Evolutionary conservation across 2,329 filamentous ascomycete species (phyloP), one percentile per base, ranked within the genome.

Genomic region (Cordyceps fumosorosea): DNA sequence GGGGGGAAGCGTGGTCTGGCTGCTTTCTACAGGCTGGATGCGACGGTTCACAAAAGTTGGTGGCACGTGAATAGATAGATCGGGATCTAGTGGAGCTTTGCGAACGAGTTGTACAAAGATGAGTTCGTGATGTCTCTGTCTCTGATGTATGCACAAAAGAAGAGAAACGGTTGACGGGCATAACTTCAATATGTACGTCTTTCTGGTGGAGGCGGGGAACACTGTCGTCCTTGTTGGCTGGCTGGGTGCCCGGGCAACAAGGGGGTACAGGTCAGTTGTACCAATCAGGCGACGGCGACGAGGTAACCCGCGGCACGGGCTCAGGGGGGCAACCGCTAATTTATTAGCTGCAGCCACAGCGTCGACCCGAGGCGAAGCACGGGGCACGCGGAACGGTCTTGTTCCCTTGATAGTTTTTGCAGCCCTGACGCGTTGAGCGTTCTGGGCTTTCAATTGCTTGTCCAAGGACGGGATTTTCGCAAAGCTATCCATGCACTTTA

Each of bases 221-320:
- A 56, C 48, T 57, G 55, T 37, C 14, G 55, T 37, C 14, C 20
- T 52, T 52, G 50, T n/a, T 57, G 58, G 57, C 22, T 55, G 59
- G 50, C 18, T 57, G 58, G 57, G 32, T 61, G 59, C 51, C 59
- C 58, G 6, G 52, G 59, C 59, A 62, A 62, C 59, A 56, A 32
- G 52, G 44, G 47, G n/a, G n/a, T 47, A 47, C 44, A 20, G 18
- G 44, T 22, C 20, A 47, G 10, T 47, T 2, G 40, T n/a, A 44
- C 40, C 40, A 18, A 44, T 44, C 40, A 44, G 40, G 40, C 16
- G 24, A 44, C 40, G 18, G 40, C 56, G 47, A 32, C 45, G 22
- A 22, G 47, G 47, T 42, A 52, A 59, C 56, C 48, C 37, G 29
- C 18, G 7, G 16, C 40, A n/a, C 18, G 40, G 56, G 47, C 45